Evolutionary conservation across 225 moss, liverwort and hornwort genomes (phyloP), one percentile per base, ranked within the genome.

Genomic region (Climacium dendroides): DNA sequence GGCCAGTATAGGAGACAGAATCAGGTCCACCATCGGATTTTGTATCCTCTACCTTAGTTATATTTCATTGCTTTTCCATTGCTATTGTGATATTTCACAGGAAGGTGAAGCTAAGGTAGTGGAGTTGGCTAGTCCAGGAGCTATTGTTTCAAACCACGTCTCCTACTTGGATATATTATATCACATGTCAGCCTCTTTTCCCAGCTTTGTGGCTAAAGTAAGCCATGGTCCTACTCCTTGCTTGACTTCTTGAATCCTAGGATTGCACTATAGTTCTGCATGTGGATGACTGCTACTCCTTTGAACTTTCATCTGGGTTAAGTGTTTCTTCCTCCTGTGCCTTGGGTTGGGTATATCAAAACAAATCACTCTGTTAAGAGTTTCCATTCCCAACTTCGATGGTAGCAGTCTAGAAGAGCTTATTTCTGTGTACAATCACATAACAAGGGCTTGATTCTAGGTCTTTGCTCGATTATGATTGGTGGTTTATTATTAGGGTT

Each of bases 151-250:
- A 32, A 99, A 97, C 88, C 99, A 99, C 50, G 91, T 96, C 91
- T 99, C 97, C 74, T 99, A 99, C 82, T 74, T 99, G 89, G 99
- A 97, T 87, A 97, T 99, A 74, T 92, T 97, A 75, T 99, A 97
- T 89, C 97, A 99, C 85, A 97, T 99, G 97, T 99, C 99, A 70
- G 95, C 99, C 79, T 97, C 97, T 54, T 99, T 99, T 83, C 97
- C 98, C 89, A 97, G 99, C 88, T 99, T 97, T 92, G 99, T 99
- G 73, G 97, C 97, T 85, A 99, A 99, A 96, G 97, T 97, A 91
- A 93, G 95, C 91, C 82, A 76, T 18, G 67, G 85, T 85, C 85
- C 87, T 85, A 82, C 90, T 89, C 87, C 82, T 89, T 79, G 23
- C 48, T 83, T 69, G 82, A 34, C 50, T 82, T 82, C 14, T 64